These are phyloP conservation scores for Chlorophyllum brunneum DNA, from an alignment of 768 basidiomycete genomes.

Conservation along the genomic window DNA sequence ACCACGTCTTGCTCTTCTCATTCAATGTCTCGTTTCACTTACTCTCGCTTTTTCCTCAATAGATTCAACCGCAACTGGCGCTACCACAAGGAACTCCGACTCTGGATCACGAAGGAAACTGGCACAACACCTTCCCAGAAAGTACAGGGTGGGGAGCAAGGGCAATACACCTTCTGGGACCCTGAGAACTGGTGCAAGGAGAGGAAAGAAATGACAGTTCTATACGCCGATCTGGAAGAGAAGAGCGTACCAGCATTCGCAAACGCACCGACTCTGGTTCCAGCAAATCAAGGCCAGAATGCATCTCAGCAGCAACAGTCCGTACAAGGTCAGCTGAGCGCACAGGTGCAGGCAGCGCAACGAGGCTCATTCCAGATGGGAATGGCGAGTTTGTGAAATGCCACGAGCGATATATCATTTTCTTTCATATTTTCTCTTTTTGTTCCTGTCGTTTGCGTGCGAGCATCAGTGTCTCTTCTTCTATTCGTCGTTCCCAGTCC, in stretches of 20 bases:
- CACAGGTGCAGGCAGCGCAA: slow-evolving; percentile 33
- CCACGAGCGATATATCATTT: slow-evolving; percentile 12
- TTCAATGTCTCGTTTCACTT: slow-evolving; percentile 5
- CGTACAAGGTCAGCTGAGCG: slow-evolving; percentile 31
- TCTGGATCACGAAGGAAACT: slow-evolving; percentile 86
- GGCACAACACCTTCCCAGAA: slow-evolving; percentile 74
- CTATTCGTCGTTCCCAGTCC: slow-evolving; percentile 12
- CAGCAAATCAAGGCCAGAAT: slow-evolving; percentile 12
- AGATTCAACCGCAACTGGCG: slow-evolving; percentile 96
- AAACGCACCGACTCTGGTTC: slow-evolving; percentile 34
- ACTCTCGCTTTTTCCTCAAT: slow-evolving; percentile 14
- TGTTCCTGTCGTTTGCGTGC: slow-evolving; percentile 4
- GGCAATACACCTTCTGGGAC: slow-evolving; percentile 90
- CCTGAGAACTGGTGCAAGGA: slow-evolving; percentile 76
- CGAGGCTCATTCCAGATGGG: slow-evolving; percentile 50
- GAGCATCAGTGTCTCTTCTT: neutral
- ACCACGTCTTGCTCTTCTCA: slow-evolving; percentile 10
- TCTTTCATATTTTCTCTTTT: slow-evolving; percentile 15
- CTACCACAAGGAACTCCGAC: slow-evolving; percentile 87
- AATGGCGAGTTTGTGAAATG: slow-evolving; percentile 42
- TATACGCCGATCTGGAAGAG: slow-evolving; percentile 73
- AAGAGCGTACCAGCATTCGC: slow-evolving; percentile 62
- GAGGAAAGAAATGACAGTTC: slow-evolving; percentile 72
- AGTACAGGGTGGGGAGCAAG: slow-evolving; percentile 78
- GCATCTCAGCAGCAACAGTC: slow-evolving; percentile 7